Base-by-base conservation (phyloP, 441 rosid species). In the Populus hybrid region DNA sequence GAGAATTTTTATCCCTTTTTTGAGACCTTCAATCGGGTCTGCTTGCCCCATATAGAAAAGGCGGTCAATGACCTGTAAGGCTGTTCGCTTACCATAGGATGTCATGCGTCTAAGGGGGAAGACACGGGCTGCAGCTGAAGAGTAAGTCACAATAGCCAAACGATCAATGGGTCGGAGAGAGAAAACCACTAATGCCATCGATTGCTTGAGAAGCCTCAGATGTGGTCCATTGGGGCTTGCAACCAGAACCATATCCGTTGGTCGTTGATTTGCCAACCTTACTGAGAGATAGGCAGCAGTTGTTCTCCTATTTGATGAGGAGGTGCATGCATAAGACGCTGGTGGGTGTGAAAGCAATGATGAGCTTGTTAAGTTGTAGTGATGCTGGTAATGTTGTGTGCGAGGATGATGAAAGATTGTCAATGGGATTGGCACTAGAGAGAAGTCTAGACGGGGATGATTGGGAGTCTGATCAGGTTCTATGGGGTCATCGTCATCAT, bases 71-170 rank as follows among this genome's bases (percentile, higher is more conserved):
- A 92, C 97, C 78, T 88, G 93, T 26, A 94, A 71, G 53, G 97
- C 98, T 1, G 89, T 82, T 31, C 91, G 86, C 81, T 91, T 92
- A 7, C 98, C 98, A 12, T 83, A 84, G 65, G 91, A 86, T 68
- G 97, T 91, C 98, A 94, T 94, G 69, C 98, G 90, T 83, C 89
- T 89, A 35, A 92, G 85, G 31, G 97, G 90, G 77, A 90, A 93
- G 71, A 90, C 89, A 10, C 97, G 92, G 63, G 92, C 86, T 18
- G 95, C 94, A 33, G 92, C 88, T 38, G 97, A 90, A 72, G 95
- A 90, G 85, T 88, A 87, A 21, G 97, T 88, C 50, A 94, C 98
- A 29, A 94, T 88, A 73, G 98, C 86, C 76, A 94, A 79, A 78
- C 98, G 94, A 68, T 94, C 97, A 61, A 86, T 80, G 0, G 95